Evolutionary conservation across 331 rosid genomes (phyloP).

Genomic region (Ulmus americana): DNA sequence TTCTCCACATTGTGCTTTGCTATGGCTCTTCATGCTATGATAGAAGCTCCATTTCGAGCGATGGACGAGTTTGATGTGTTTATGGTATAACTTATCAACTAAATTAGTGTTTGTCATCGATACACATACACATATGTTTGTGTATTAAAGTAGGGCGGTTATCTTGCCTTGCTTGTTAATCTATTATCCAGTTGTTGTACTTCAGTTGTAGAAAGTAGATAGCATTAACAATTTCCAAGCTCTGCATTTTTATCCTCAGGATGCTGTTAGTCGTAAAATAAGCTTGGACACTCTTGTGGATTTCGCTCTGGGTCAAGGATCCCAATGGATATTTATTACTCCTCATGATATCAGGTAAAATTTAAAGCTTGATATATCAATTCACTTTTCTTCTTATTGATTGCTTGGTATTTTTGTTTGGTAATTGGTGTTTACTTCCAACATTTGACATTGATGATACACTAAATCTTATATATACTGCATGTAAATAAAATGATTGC

Average conservation of each 20-base stretch:
- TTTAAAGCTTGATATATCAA: slow-evolving; percentile 2
- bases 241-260: slow-evolving; percentile 42
- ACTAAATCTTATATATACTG: neutral
- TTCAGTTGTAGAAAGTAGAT: slow-evolving; percentile 5
- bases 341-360: slow-evolving; percentile 92
- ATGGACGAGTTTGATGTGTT: slow-evolving; percentile 98
- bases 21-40: slow-evolving; percentile 89
- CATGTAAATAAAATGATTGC: neutral
- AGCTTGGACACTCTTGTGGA: slow-evolving; percentile 87
- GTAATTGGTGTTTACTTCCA: neutral
- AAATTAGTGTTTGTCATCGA: neutral
- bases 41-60: slow-evolving; percentile 90
- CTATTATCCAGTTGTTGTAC: neutral
- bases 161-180: neutral
- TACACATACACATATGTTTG: neutral
- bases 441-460: neutral
- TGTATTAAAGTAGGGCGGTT: neutral
- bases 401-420: neutral
- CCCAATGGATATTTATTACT: slow-evolving; percentile 92
- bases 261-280: slow-evolving; percentile 88
- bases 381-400: neutral
- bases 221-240: slow-evolving; percentile 10
- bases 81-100: slow-evolving; percentile 47
- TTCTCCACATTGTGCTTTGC: slow-evolving; percentile 91
- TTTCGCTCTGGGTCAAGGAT: slow-evolving; percentile 73